phyloP scores from a whole-genome alignment of 495 filamentous ascomycete genomes.

The Aspergillus asperescens region DNA sequence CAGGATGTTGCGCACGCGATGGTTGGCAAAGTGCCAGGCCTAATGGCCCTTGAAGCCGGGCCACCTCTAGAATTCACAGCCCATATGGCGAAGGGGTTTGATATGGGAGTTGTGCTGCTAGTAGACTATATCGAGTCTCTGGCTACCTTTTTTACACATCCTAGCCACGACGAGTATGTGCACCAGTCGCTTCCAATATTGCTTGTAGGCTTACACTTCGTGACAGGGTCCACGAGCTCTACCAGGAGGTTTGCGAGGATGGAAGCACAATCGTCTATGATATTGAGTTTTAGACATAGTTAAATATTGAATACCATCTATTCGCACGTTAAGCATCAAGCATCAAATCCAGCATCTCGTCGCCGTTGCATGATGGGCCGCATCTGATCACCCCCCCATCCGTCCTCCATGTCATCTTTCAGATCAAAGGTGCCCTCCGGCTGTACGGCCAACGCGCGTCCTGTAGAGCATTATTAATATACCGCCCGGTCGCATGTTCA shows the following conservation, averaged over 20 bases:
- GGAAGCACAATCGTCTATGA: neutral
- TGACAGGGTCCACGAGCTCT: neutral
- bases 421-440: neutral
- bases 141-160: neutral
- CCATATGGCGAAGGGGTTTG: neutral
- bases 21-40: neutral
- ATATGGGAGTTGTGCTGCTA: neutral
- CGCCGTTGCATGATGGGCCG: neutral
- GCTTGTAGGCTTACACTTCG: neutral
- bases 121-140: neutral
- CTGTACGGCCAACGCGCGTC: neutral
- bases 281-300: neutral
- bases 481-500: neutral
- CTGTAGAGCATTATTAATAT: neutral
- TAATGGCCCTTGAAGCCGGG: neutral
- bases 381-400: neutral
- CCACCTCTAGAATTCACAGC: neutral
- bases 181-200: neutral
- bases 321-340: neutral
- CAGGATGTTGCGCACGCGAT: neutral
- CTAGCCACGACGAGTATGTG: neutral
- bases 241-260: neutral
- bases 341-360: constrained; percentile 1
- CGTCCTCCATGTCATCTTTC: constrained; percentile 1
- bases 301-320: no score